A percentile compares a stretch with the other conserved stretches of the same genome.
phyloP scores from a whole-genome alignment of 1,139 yeast genomes.

The Torulaspora globosa region DNA sequence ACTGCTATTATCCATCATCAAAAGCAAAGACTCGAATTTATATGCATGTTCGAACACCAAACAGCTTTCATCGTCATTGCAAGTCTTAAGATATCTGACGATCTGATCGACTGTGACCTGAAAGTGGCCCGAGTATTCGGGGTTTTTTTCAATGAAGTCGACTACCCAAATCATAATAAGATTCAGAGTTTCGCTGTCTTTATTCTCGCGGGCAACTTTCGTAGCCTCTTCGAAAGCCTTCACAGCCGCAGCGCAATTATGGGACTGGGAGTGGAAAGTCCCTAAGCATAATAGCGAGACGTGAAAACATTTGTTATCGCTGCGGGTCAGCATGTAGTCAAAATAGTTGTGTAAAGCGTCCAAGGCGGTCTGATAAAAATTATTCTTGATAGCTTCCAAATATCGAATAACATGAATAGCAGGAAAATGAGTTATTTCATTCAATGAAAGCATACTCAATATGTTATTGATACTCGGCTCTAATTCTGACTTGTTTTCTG shows the following conservation, averaged over 20 bases:
- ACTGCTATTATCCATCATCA: slow-evolving; percentile 22
- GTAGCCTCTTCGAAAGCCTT: slow-evolving; percentile 85
- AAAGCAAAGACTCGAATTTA: slow-evolving; percentile 28
- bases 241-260: slow-evolving; percentile 69
- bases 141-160: slow-evolving; percentile 64
- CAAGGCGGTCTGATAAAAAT: slow-evolving; percentile 71
- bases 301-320: slow-evolving; percentile 42
- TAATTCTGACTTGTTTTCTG: slow-evolving; percentile 3
- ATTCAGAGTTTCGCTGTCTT: slow-evolving; percentile 68
- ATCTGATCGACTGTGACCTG: slow-evolving; percentile 52
- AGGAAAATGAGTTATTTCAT: slow-evolving; percentile 55
- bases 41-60: slow-evolving; percentile 30
- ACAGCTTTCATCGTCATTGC: slow-evolving; percentile 24
- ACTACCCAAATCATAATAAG: slow-evolving; percentile 78
- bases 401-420: slow-evolving; percentile 62
- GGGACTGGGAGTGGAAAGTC: slow-evolving; percentile 70
- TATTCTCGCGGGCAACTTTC: slow-evolving; percentile 80
- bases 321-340: slow-evolving; percentile 71
- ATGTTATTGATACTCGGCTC: slow-evolving; percentile 26
- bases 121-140: slow-evolving; percentile 48
- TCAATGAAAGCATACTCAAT: slow-evolving; percentile 48
- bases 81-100: slow-evolving; percentile 51
- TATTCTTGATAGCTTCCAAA: slow-evolving; percentile 55
- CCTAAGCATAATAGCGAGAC: slow-evolving; percentile 80
- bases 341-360: slow-evolving; percentile 74